These are phyloP conservation scores for Coemansia sp. DNA, from an alignment of 192 early-diverging fungal genomes.

Conservation along the genomic window DNA sequence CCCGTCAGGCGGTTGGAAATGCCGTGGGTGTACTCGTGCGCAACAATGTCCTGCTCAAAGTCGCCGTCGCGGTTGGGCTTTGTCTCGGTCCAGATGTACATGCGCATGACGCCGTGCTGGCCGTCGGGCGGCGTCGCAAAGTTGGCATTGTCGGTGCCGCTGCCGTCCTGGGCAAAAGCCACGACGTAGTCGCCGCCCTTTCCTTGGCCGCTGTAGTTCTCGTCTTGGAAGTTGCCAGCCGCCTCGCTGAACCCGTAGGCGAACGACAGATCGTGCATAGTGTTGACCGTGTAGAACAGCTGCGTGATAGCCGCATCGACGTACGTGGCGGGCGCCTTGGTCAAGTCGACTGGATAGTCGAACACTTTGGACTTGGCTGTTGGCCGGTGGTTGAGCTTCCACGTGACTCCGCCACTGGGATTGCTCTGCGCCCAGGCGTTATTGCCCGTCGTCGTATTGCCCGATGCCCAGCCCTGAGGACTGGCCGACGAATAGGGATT, in stretches of 20 bases:
- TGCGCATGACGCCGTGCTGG: conserved; percentile 82
- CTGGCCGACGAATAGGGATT: neutral
- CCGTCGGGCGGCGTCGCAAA: conserved; percentile 97
- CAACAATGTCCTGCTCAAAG: conserved; percentile 89
- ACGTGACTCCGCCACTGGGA: conserved; percentile 68
- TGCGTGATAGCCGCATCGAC: conserved; percentile 84
- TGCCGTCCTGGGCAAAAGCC: conserved; percentile 91
- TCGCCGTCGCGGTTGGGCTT: conserved; percentile 81
- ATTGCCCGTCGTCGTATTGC: conserved; percentile 63
- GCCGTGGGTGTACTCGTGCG: conserved; percentile 95
- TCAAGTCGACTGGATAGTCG: conserved; percentile 76
- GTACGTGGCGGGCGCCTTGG: conserved; percentile 69
- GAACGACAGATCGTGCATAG: conserved; percentile 88
- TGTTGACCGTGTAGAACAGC: conserved; percentile 93
- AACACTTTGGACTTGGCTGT: conserved; percentile 55
- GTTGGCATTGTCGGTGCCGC: conserved; percentile 92
- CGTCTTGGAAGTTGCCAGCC: conserved; percentile 95
- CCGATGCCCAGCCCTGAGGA: too few species aligned
- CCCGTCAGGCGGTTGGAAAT: conserved; percentile 91
- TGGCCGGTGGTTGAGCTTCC: conserved; percentile 81
- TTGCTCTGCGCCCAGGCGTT: conserved; percentile 93
- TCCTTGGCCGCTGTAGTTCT: conserved; percentile 81
- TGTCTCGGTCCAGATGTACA: conserved; percentile 90
- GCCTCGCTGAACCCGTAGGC: conserved; percentile 91
- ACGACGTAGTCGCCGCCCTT: conserved; percentile 83